phyloP scores from a whole-genome alignment of 2,329 filamentous ascomycete genomes.

The Diaporthe sp. region DNA sequence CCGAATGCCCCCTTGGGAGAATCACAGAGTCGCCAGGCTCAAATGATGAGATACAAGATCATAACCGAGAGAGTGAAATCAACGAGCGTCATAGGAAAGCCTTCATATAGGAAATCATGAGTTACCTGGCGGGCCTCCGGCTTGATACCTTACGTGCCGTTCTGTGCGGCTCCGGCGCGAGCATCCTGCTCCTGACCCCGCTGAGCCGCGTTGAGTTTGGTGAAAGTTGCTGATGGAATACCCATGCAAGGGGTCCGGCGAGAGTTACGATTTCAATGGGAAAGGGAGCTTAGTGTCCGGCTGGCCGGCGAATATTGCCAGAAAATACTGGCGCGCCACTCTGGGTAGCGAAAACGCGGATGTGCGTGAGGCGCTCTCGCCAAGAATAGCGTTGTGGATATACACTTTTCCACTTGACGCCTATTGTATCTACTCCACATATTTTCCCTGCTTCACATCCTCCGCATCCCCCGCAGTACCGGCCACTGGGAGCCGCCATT shows the following conservation, averaged over 20 bases:
- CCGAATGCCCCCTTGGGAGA: neutral
- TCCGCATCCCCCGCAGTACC: neutral
- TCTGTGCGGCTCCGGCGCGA: neutral
- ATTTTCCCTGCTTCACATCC: neutral
- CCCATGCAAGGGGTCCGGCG: neutral
- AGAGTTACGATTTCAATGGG: neutral
- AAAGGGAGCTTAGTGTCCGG: neutral
- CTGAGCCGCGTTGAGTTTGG: neutral
- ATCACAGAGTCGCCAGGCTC: neutral
- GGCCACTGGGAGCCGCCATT: neutral
- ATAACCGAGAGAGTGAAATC: neutral
- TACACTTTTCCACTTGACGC: neutral
- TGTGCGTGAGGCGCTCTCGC: neutral
- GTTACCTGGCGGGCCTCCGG: neutral
- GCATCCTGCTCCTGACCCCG: neutral
- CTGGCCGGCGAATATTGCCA: neutral
- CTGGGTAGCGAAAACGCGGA: neutral
- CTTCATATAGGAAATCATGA: neutral
- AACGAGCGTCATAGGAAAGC: neutral
- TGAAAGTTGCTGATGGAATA: neutral
- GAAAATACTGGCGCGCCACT: neutral
- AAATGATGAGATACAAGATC: neutral
- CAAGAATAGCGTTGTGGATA: neutral
- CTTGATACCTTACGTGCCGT: neutral
- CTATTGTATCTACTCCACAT: neutral